These are phyloP conservation scores for Coemansia sp. DNA, from an alignment of 192 early-diverging fungal genomes.

Conservation along the genomic window DNA sequence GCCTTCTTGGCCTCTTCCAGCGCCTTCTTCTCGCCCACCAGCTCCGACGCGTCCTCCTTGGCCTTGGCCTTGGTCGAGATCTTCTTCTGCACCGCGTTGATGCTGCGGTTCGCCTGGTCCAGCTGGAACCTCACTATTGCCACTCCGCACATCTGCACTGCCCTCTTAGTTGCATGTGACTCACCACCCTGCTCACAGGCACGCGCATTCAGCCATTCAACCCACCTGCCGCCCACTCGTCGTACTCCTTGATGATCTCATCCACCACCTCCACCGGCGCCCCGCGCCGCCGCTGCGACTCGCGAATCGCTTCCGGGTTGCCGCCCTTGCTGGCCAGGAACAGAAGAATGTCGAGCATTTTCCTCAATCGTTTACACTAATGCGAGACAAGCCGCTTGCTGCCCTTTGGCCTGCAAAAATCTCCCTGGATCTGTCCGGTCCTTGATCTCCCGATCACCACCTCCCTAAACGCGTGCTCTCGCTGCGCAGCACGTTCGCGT, in stretches of 20 bases:
- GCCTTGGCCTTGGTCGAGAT: conserved; percentile 86
- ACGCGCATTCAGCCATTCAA: background rate
- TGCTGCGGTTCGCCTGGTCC: conserved; percentile 83
- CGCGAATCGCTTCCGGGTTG: conserved; percentile 84
- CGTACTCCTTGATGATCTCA: conserved; percentile 82
- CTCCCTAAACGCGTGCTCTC: no score
- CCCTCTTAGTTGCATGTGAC: background rate
- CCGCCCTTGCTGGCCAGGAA: conserved; percentile 88
- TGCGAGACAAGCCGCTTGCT: no score
- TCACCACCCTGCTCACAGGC: background rate
- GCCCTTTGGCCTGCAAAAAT: no score
- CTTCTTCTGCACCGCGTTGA: conserved; percentile 89
- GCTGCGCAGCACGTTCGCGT: no score
- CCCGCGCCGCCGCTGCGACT: conserved; percentile 89
- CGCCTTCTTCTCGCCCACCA: conserved; percentile 69
- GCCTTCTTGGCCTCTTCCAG: conserved; percentile 67
- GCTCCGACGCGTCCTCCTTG: conserved; percentile 74
- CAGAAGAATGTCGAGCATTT: conserved; percentile 89
- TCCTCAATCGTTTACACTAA: no score
- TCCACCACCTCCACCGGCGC: conserved; percentile 82
- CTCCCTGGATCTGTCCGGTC: no score
- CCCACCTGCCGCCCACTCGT: conserved; percentile 83
- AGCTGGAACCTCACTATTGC: conserved; percentile 71
- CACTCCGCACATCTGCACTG: background rate
- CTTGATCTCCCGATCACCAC: no score